phyloP scores from a whole-genome alignment of 2,329 filamentous ascomycete species.

The Pestalotiopsis sp. region DNA sequence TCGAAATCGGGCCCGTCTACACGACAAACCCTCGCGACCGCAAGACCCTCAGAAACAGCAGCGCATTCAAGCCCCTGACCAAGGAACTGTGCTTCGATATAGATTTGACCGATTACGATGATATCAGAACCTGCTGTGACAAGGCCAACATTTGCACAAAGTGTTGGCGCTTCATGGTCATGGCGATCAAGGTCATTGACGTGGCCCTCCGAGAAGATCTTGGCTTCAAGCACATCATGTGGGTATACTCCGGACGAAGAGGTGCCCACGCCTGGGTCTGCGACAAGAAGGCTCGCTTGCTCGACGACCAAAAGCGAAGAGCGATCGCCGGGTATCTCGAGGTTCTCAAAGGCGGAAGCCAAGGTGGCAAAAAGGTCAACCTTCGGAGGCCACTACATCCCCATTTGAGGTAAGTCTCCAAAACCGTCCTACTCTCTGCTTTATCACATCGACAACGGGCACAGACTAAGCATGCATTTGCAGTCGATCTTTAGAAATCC shows the following conservation, averaged over 20 bases:
- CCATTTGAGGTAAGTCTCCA: conserved; percentile 67
- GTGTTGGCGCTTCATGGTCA: conserved; percentile 97
- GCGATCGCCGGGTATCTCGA: conserved; percentile 90
- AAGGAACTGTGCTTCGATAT: conserved; percentile 99
- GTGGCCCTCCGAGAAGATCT: conserved; percentile 88
- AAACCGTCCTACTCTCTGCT: not conserved
- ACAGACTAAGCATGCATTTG: not conserved
- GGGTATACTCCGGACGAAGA: conserved; percentile 97
- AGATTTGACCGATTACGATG: conserved; percentile 98
- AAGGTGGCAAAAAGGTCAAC: conserved; percentile 86
- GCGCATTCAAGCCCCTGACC: conserved; percentile 80
- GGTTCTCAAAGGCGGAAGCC: conserved; percentile 82
- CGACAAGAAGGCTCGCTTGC: conserved; percentile 79
- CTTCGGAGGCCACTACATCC: conserved; percentile 84
- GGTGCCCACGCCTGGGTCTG: conserved; percentile 99
- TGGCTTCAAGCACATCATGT: conserved; percentile 94
- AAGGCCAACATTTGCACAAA: conserved; percentile 92
- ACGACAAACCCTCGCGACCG: conserved; percentile 90
- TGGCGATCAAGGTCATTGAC: conserved; percentile 95
- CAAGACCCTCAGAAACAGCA: conserved; percentile 80
- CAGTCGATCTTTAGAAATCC: conserved; percentile 80
- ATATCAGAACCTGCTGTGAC: conserved; percentile 91
- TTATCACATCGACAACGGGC: not conserved
- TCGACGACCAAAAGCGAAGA: conserved; percentile 84
- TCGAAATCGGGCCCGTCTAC: conserved; percentile 99